Conservation (phyloP, 1,139 yeast genomes). For the Nakaseomyces uthaithaninus region DNA sequence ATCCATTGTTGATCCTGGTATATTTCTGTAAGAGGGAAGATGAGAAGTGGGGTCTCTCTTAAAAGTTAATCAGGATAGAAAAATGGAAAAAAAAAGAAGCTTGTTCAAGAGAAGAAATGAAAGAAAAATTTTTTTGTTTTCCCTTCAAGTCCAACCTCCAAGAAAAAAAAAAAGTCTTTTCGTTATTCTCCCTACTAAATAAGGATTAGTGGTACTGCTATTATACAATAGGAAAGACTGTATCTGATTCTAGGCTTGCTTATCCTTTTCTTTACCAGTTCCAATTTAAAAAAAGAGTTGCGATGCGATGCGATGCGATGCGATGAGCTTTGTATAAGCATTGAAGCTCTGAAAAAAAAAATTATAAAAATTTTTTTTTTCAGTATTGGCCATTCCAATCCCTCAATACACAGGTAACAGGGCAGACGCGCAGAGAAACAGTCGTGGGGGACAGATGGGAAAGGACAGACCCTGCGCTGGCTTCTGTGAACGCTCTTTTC, state of each 20-base stretch:
- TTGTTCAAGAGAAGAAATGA: background rate
- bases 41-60: no score
- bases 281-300: constrained; percentile 1
- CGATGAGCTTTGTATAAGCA: constrained; percentile 7
- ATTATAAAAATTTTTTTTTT: no score
- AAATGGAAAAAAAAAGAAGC: background rate
- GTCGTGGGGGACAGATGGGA: no score
- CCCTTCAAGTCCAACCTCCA: background rate
- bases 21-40: background rate
- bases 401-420: no score
- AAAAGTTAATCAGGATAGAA: no score
- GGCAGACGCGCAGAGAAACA: no score
- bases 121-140: background rate
- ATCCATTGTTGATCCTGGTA: constrained; percentile 49
- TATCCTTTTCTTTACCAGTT: background rate
- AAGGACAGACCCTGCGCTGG: no score
- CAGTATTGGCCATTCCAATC: no score
- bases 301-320: constrained; percentile 12
- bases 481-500: no score
- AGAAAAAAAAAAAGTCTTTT: background rate
- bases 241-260: background rate
- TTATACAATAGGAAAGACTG: constrained; percentile 1
- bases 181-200: background rate
- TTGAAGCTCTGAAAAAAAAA: no score
- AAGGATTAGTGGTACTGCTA: background rate